Evolutionary conservation across 2,329 filamentous ascomycete genomes (phyloP), one percentile per base, ranked within the genome.

Genomic region (Scleromitrula shiraiana): DNA sequence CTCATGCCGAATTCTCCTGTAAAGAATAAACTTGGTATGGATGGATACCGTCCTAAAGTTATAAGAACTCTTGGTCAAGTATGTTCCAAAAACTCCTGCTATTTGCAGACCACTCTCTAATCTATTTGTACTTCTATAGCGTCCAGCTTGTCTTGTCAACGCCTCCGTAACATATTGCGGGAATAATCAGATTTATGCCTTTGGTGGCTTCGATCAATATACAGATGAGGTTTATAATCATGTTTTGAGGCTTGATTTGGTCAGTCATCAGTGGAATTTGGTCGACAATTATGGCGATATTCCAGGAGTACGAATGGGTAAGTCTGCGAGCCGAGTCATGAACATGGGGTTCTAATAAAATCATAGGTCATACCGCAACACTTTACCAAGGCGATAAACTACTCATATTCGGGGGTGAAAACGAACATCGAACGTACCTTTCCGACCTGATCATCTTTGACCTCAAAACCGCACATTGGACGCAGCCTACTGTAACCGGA

Each of bases 271-370:
- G 65, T 98, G 93, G 93, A 93, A 81, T 56, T 72, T 98, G 42
- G 91, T 98, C 17, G 93, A 97, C 69, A 98, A 98, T 68, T 98
- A 95, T 71, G 93, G 93, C 27, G 91, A 97, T 68, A 97, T 97
- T 56, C 91, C 91, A 4, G 91, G 91, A 12, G 91, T 97, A 41
- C 82, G 91, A 56, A 97, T 97, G 93, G 91, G 90, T 88, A 74
- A 58, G 75, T 62, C 48, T 29, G 20, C 32, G 24, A 14, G 6
- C 20, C 9, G 27, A 14, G 30, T 7, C 29, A 19, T 36, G 9
- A 12, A 9, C 19, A 23, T 48, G 9, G 8, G 1, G 5, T 22
- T 27, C 29, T 30, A 32, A 33, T 7, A 33, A 22, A 9, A 41
- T n/a, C 30, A 23, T 50, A 94, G 88, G 90, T 26, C 93, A 98